Base-by-base conservation (phyloP, 2,329 filamentous ascomycete species). In the Calonectria hawksworthii region DNA sequence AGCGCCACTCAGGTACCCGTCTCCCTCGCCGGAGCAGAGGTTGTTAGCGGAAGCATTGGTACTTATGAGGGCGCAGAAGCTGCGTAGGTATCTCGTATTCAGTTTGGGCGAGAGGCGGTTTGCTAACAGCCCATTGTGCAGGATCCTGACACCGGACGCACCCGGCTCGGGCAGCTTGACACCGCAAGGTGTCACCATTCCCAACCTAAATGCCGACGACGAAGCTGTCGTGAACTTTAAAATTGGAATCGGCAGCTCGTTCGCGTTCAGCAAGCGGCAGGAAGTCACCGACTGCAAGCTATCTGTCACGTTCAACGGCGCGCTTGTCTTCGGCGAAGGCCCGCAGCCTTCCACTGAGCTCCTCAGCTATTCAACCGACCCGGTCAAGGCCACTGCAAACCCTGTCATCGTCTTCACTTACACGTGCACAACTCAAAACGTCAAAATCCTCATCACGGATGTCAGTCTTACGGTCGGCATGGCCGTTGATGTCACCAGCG, bases 401-500 rank as follows among this genome's bases (percentile, higher is more conserved):
- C 61, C 61, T 8, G 21, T 4, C 10, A 50, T 65, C 16, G 5
- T 7, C 8, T 32, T 65, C 61, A n/a, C 4, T 2, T 65, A 65
- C 28, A 16, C 1, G 26, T 65, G 61, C 13, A 16, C 11, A 21
- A 11, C 1, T 28, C n/a, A 13, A 30, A 26, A 26, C 2, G 21
- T 30, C 16, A 28, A 18, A 0, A 32, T 65, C 14, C 18, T 65
- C 10, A 50, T 65, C 26, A 4, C 41, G 16, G n/a, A 32, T 5
- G 30, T 78, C 89, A 87, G 4, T 1, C 21, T n/a, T 14, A 54
- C 26, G 4, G 67, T 56, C n/a, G 66, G 65, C 4, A 41, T 18
- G 9, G 44, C 66, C 13, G 59, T 50, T 13, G 38, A 18, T 28
- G 28, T n/a, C 18, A 28, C 36, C 13, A 34, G 30, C 32, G n/a